Conservation (phyloP, 2,329 filamentous ascomycete genomes). For the Curvularia verruculosa region DNA sequence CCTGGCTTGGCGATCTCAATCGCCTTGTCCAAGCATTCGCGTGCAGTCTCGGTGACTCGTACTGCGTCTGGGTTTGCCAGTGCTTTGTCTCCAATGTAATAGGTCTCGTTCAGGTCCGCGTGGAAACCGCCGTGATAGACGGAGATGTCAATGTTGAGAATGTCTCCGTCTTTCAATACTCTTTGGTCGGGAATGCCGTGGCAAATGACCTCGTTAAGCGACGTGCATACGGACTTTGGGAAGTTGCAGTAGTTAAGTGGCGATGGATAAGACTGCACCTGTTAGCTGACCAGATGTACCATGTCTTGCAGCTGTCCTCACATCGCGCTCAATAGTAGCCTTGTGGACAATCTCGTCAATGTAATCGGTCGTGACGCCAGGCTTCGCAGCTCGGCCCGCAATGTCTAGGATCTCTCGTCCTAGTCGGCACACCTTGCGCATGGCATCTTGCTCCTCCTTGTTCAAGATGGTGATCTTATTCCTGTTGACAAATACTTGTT, state of each 20-base stretch:
- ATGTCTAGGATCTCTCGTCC: constrained; percentile 92
- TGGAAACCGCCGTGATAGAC: constrained; percentile 95
- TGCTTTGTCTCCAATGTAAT: constrained; percentile 92
- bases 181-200: constrained; percentile 96
- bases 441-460: constrained; percentile 79
- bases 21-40: constrained; percentile 87
- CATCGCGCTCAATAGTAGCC: constrained; percentile 89
- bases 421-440: constrained; percentile 89
- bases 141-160: constrained; percentile 95
- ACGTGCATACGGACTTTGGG: constrained; percentile 97
- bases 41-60: constrained; percentile 85
- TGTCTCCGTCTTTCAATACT: constrained; percentile 86
- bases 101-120: constrained; percentile 96
- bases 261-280: constrained; percentile 83
- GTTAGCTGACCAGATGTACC: constrained; percentile 19
- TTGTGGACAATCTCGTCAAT: constrained; percentile 96
- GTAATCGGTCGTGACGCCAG: constrained; percentile 94
- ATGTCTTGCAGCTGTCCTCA: constrained; percentile 55
- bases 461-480: constrained; percentile 86
- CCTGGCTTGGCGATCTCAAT: constrained; percentile 94
- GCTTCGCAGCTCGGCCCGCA: constrained; percentile 79
- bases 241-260: constrained; percentile 95
- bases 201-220: constrained; percentile 95
- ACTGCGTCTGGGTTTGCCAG: constrained; percentile 83
- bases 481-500: constrained; percentile 69